These are phyloP conservation scores for Oryza coarctata DNA, from an alignment of 176 grass and related monocot genomes.

Conservation along the genomic window DNA sequence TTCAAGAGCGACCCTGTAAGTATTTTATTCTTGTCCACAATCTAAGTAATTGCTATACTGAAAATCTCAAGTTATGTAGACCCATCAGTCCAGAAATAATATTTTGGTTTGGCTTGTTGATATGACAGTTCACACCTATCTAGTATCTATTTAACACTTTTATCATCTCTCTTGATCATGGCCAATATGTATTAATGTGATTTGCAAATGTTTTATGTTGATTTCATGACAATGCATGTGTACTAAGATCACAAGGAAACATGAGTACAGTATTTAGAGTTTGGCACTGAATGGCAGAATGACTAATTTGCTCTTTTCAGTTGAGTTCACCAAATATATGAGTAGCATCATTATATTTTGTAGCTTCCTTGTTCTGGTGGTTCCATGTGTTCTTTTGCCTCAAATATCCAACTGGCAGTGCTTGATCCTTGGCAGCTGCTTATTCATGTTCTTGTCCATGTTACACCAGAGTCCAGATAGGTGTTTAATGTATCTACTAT, in stretches of 20 bases:
- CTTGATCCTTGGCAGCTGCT: not conserved
- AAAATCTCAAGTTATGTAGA: not conserved
- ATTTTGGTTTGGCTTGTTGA: slow-evolving; percentile 18
- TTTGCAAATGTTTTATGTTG: not conserved
- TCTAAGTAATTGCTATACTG: not conserved
- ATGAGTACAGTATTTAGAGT: slow-evolving; percentile 2
- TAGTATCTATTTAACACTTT: not conserved
- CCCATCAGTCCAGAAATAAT: not conserved
- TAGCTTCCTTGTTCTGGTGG: not conserved
- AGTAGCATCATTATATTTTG: not conserved
- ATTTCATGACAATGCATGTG: not conserved
- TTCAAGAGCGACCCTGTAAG: slow-evolving; percentile 99
- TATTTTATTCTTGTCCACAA: slow-evolving; percentile 24
- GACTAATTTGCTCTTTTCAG: slow-evolving; percentile 3
- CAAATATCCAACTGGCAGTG: slow-evolving; percentile 4
- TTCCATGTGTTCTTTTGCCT: not conserved
- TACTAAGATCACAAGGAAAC: not conserved
- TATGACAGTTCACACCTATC: not conserved
- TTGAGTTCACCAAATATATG: not conserved
- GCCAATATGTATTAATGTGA: slow-evolving; percentile 8
- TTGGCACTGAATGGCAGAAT: not conserved
- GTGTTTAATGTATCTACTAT: not conserved
- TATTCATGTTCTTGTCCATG: slow-evolving; percentile 18
- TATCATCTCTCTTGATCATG: not conserved
- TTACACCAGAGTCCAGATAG: not conserved